These are phyloP conservation scores for Lasiosphaeris hirsuta DNA, from an alignment of 495 filamentous ascomycete genomes.

Conservation along the genomic window DNA sequence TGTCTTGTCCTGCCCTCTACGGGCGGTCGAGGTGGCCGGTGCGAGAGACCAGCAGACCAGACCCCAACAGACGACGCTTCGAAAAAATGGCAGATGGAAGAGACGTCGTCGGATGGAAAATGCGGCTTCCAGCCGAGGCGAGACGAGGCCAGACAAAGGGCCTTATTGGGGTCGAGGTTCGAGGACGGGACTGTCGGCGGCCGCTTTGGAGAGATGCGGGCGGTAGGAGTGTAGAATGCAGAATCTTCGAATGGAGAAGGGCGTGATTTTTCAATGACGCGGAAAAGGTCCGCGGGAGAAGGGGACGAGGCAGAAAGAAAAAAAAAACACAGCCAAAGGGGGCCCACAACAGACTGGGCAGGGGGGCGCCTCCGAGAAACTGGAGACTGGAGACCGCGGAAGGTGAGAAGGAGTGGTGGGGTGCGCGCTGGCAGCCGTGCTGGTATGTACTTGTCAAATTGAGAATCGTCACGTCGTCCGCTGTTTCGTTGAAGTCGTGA, in stretches of 20 bases:
- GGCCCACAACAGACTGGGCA: slow-evolving; percentile 9
- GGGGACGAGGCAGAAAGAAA: not conserved
- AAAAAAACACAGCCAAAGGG: not conserved
- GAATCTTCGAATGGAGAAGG: slow-evolving; percentile 31
- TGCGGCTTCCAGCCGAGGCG: not conserved
- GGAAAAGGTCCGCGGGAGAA: slow-evolving; percentile 17
- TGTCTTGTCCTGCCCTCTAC: not conserved
- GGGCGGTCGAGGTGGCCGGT: slow-evolving; percentile 22
- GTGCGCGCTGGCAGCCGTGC: not conserved
- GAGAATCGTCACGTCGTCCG: slow-evolving; percentile 26
- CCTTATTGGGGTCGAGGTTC: not conserved
- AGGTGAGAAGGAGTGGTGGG: not conserved
- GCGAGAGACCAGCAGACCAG: slow-evolving; percentile 20
- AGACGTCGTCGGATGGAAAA: not conserved
- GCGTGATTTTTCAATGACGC: slow-evolving; percentile 33
- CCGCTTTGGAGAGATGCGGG: slow-evolving; percentile 6
- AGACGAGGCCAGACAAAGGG: slow-evolving; percentile 2
- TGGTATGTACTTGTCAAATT: slow-evolving; percentile 4
- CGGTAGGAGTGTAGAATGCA: slow-evolving; percentile 16
- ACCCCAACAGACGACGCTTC: not conserved
- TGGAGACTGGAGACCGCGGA: slow-evolving; percentile 12
- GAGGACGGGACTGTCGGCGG: slow-evolving; percentile 7
- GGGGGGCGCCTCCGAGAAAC: slow-evolving; percentile 3
- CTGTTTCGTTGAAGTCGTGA: slow-evolving; percentile 13
- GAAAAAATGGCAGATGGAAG: not conserved